phyloP scores from a whole-genome alignment of 2,329 filamentous ascomycete genomes.

The Colletotrichum sp. region DNA sequence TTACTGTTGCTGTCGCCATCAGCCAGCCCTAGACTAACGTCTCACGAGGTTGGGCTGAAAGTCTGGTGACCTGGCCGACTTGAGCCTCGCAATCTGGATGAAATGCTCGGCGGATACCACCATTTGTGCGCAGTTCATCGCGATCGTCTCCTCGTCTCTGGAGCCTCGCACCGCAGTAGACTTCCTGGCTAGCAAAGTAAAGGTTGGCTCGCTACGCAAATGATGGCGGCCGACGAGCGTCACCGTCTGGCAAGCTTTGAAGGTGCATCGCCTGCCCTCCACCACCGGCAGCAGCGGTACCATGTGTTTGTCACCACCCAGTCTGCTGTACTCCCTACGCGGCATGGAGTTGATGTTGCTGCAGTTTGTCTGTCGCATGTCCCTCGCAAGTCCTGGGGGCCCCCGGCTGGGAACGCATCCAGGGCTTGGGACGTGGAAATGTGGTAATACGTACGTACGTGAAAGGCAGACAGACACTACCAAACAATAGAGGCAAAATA shows the following conservation, averaged over 20 bases:
- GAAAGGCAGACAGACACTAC: background rate
- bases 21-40: background rate
- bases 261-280: background rate
- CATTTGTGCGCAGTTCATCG: background rate
- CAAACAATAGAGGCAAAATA: background rate
- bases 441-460: background rate
- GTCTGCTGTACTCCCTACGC: background rate
- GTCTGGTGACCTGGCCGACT: background rate
- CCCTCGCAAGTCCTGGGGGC: background rate
- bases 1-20: background rate
- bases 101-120: background rate
- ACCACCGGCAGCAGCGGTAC: background rate
- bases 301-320: background rate
- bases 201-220: background rate
- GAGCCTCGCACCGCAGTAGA: background rate
- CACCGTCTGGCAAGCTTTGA: background rate
- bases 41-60: background rate
- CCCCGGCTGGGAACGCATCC: background rate
- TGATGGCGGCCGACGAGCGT: background rate
- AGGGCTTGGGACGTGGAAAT: background rate
- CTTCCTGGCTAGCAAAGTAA: background rate
- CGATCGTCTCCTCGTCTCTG: background rate
- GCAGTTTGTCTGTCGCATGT: slow-evolving; percentile 3
- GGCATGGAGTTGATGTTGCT: background rate
- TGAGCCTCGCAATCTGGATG: background rate